phyloP scores from a whole-genome alignment of 345 rosid species.

The Aquilaria malaccensis region DNA sequence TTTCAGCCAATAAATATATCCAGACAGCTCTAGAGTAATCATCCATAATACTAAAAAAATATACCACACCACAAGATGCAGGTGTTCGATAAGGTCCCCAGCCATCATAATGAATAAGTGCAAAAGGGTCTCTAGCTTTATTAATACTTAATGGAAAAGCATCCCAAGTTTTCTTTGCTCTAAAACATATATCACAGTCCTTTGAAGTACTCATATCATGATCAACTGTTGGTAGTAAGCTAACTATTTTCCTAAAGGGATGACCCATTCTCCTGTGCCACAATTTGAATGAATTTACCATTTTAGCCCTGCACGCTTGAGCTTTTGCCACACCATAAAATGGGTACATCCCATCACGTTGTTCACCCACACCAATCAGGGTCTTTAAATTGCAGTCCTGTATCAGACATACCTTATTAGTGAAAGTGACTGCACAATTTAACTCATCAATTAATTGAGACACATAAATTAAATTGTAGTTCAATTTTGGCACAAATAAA shows the following conservation, averaged over 20 bases:
- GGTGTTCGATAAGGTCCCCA: not conserved
- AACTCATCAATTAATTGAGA: too few species aligned
- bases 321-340: not conserved
- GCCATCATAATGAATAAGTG: constrained; percentile 16
- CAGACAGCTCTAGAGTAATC: too few species aligned
- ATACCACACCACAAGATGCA: not conserved
- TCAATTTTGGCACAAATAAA: not conserved
- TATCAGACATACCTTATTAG: too few species aligned
- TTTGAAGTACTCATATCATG: too few species aligned
- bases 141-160: not conserved
- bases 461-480: too few species aligned
- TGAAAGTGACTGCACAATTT: too few species aligned
- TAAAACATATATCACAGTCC: constrained; percentile 9
- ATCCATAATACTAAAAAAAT: constrained; percentile 1
- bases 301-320: not conserved
- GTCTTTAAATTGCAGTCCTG: constrained; percentile 5
- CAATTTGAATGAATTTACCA: not conserved
- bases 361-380: too few species aligned
- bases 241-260: too few species aligned
- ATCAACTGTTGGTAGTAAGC: not conserved
- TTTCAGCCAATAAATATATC: too few species aligned
- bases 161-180: not conserved
- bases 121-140: constrained; percentile 8
- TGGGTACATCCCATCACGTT: not conserved
- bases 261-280: constrained; percentile 6